These are phyloP conservation scores for Alternaria triticimaculans DNA, from an alignment of 2,329 filamentous ascomycete genomes.

Conservation along the genomic window DNA sequence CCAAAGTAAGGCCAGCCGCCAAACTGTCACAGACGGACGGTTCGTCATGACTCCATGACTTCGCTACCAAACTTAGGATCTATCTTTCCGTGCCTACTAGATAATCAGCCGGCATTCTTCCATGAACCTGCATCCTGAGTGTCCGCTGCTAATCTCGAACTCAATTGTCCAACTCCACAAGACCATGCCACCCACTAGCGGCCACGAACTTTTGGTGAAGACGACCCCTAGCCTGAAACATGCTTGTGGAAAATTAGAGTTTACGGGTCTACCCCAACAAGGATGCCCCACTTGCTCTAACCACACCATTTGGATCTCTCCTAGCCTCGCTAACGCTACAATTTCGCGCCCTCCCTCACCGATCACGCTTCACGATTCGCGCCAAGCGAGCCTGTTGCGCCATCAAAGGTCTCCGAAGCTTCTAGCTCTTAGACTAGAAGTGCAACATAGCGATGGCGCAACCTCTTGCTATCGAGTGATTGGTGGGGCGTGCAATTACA, in stretches of 20 bases:
- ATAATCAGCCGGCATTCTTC: conserved; percentile 3
- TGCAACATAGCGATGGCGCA: background rate
- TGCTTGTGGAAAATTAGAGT: conserved; percentile 27
- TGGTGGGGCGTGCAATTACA: background rate
- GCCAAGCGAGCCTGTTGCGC: conserved; percentile 15
- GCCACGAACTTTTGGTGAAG: background rate
- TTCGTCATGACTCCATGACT: background rate
- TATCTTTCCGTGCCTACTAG: background rate
- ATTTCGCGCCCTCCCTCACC: conserved; percentile 11
- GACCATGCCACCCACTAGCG: conserved; percentile 2
- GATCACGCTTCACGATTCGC: conserved; percentile 13
- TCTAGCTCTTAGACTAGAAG: conserved; percentile 26
- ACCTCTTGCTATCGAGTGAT: background rate
- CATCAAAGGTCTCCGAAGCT: conserved; percentile 18
- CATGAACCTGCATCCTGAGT: background rate
- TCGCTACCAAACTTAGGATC: conserved; percentile 2
- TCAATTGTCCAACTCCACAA: background rate
- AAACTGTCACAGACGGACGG: conserved; percentile 9
- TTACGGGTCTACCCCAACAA: conserved; percentile 23
- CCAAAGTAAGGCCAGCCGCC: conserved; percentile 7
- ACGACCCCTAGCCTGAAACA: conserved; percentile 29
- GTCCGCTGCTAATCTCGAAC: conserved; percentile 1
- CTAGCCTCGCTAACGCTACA: conserved; percentile 8
- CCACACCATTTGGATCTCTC: conserved; percentile 6
- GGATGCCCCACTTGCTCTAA: conserved; percentile 7